Base-by-base conservation (phyloP, 2,329 filamentous ascomycete species). In the Aspergillus sp. region DNA sequence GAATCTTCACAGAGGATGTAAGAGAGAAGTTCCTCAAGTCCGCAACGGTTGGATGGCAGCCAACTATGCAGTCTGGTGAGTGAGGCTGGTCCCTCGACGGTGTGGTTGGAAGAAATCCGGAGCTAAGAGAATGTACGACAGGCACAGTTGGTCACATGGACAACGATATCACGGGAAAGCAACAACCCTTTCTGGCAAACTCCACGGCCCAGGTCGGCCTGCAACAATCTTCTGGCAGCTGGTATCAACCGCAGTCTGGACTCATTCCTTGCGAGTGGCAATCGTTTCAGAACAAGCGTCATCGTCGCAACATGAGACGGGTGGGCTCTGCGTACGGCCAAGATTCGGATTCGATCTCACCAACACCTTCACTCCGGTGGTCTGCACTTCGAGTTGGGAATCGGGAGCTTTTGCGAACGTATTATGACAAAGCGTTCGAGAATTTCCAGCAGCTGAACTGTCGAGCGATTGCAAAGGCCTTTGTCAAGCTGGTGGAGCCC, bases 401-500 rank as follows among this genome's bases (percentile, higher is more conserved):
- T 14, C 58, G 57, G 0, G 56, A 62, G 8, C 54, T 65, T 2
- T 45, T 70, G 38, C 61, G 60, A 35, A 54, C 56, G 11, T 76
- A 70, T 58, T 76, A 76, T 54, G 61, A 66, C 32, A 64, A 65
- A 19, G 68, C 68, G 8, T 73, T 76, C 40, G 63, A 69, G 45
- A 58, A 64, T 8, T 68, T 77, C 43, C 72, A 74, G 47, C 74
- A 76, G 50, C 60, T 73, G 40, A 72, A 70, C 43, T 75, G 72
- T 55, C 70, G 71, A 14, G 63, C 71, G 24, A 66, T 77, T 26
- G 69, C 69, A 36, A 76, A 76, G 54, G 67, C 69, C 1, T 76
- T 68, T 59, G 71, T 76, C 54, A 75, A 73, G 53, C 53, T 69
- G 19, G 70, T 74, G 22, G 71, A 76, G 52, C 74, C 73, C 10